Percentiles rank a stretch among this genome's conserved stretches.
phyloP scores from a whole-genome alignment of 768 basidiomycete species.

The Suillus alpinus region DNA sequence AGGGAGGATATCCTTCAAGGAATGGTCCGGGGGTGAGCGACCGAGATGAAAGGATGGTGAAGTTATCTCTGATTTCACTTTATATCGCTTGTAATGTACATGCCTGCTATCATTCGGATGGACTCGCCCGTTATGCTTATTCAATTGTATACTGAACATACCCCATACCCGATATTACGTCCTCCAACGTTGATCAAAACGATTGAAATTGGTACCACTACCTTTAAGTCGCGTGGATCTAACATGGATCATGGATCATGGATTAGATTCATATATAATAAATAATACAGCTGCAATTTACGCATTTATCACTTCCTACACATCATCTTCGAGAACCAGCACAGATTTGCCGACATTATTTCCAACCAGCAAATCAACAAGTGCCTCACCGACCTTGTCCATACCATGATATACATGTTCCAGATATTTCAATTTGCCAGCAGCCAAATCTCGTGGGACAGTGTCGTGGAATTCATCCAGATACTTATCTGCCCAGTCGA shows the following conservation, averaged over 20 bases:
- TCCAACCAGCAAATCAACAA: constrained; percentile 36
- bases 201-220: background rate
- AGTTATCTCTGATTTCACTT: background rate
- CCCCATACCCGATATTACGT: background rate
- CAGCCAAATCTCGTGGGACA: constrained; percentile 39
- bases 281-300: background rate
- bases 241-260: background rate
- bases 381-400: constrained; percentile 36
- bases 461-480: constrained; percentile 39
- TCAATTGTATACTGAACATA: background rate
- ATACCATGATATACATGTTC: constrained; percentile 48
- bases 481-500: constrained; percentile 30
- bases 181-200: background rate
- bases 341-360: constrained; percentile 31
- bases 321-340: constrained; percentile 10
- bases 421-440: constrained; percentile 44
- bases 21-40: background rate
- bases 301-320: background rate
- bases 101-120: background rate
- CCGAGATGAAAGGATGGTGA: background rate
- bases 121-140: background rate
- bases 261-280: background rate
- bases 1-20: background rate
- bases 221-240: background rate
- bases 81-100: background rate